Conservation (phyloP, 441 rosid genomes). For the Adansonia rubrostipa region DNA sequence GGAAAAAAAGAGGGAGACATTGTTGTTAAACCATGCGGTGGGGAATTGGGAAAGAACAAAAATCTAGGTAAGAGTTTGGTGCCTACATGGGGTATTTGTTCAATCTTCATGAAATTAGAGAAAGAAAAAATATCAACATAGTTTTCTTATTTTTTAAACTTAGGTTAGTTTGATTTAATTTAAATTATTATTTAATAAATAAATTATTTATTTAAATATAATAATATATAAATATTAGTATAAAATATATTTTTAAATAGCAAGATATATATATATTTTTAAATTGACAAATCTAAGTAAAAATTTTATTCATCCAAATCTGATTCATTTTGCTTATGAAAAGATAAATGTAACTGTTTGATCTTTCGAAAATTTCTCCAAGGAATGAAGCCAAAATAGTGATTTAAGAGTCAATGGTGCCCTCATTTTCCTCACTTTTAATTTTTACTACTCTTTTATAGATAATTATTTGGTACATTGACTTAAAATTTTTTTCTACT, state of each 20-base stretch:
- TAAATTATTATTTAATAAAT: too few relatives aligned
- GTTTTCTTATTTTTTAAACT: not conserved
- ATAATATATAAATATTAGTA: too few relatives aligned
- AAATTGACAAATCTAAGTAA: too few relatives aligned
- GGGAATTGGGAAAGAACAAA: conserved; percentile 38
- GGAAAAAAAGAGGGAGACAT: conserved; percentile 33
- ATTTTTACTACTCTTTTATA: not conserved
- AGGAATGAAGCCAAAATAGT: not conserved
- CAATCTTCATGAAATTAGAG: conserved; percentile 37
- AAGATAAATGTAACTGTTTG: too few relatives aligned
- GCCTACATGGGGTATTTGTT: conserved; percentile 31
- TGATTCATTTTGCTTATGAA: too few relatives aligned
- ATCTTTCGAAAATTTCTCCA: too few relatives aligned
- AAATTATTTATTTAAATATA: too few relatives aligned
- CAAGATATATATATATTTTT: too few relatives aligned
- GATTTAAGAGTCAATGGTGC: not conserved
- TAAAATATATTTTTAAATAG: too few relatives aligned
- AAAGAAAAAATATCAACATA: not conserved
- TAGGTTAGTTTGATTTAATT: not conserved
- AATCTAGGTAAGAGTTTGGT: conserved; percentile 33
- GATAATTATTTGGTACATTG: too few relatives aligned
- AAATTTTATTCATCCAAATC: too few relatives aligned
- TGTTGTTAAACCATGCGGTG: conserved; percentile 28
- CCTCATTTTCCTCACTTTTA: not conserved
- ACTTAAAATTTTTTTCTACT: too few relatives aligned